Base-by-base conservation (phyloP, 2,329 filamentous ascomycete genomes). In the Fusarium sublunatum region DNA sequence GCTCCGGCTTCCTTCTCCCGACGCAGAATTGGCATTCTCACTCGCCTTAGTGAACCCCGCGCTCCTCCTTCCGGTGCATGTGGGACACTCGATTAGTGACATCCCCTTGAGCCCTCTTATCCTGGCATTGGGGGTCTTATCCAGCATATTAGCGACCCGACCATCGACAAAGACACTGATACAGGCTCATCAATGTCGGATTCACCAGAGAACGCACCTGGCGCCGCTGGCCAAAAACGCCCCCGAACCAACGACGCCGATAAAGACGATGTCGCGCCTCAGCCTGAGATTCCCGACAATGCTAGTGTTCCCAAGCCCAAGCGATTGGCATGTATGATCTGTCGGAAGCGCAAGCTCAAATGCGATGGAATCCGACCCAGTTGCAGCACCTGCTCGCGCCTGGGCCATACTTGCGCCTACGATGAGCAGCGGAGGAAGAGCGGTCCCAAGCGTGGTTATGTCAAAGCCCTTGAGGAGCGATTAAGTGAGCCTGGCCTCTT, bases 361-460 rank as follows among this genome's bases (percentile, higher is more conserved):
- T 97, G 93, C 77, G 93, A 97, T 75, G 93, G 93, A 34, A 81
- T 85, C 49, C 88, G 91, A 64, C 93, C 93, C 22, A 92, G 90
- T 68, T 97, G 93, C 74, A 92, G 90, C 70, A 97, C 93, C 25
- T 97, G 93, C 76, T 88, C 91, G 29, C 84, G 93, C n/a, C 81
- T 97, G 46, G 89, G 91, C 39, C 93, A 97, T 76, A 86, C 89
- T 52, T 97, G 93, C 79, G 88, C 91, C 60, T 97, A 97, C 74
- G 93, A 97, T 73, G 93, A 97, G 79, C 90, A 94, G 70, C 87
- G 93, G 74, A 91, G 92, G 79, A 97, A 97, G 86, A 96, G 93
- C 75, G 93, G 93, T 3, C 93, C 93, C 3, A 97, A 97, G 81
- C 86, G 93, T 74, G 93, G 93, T 70, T 97, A 97, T 74, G 93